Evolutionary conservation across 768 basidiomycete species (phyloP).

Genomic region (Hemileccinum impolitum): DNA sequence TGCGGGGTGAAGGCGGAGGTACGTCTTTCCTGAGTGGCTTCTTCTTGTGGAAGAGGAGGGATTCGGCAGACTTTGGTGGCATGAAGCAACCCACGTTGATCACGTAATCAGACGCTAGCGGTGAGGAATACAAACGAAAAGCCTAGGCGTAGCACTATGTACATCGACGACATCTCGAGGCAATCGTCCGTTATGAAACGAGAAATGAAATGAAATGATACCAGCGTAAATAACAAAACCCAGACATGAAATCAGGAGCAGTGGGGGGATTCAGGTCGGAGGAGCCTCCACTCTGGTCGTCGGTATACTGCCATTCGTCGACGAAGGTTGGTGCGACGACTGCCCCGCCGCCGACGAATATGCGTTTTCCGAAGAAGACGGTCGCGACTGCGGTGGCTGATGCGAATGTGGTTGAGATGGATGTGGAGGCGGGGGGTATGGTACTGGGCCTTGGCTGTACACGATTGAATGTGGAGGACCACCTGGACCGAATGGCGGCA

Average conservation of each 20-base stretch:
- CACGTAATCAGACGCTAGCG: constrained; percentile 22
- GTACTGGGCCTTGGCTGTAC: constrained; percentile 49
- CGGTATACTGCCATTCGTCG: constrained; percentile 39
- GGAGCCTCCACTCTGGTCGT: constrained; percentile 43
- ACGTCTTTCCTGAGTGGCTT: constrained; percentile 34
- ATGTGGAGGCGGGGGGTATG: constrained; percentile 47
- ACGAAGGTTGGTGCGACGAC: constrained; percentile 27
- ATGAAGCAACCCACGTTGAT: constrained; percentile 18
- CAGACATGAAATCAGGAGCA: constrained; percentile 6
- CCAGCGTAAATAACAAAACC: constrained; percentile 15
- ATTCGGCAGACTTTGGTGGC: constrained; percentile 36
- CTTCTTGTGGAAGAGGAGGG: constrained; percentile 70
- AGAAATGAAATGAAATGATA: constrained; percentile 18
- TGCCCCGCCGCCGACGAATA: constrained; percentile 43
- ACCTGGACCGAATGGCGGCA: constrained; percentile 47
- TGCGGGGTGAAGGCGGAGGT: constrained; percentile 29
- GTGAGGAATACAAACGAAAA: constrained; percentile 6
- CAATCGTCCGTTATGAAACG: constrained; percentile 20
- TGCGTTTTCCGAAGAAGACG: constrained; percentile 59
- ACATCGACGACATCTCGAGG: constrained; percentile 18
- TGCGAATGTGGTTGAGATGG: constrained; percentile 32
- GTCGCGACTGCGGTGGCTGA: constrained; percentile 44
- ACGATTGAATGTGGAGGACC: constrained; percentile 48
- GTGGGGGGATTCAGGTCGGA: constrained; percentile 28
- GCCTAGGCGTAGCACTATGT: constrained; percentile 25